Percentiles rank a stretch among this genome's conserved stretches.
phyloP scores from a whole-genome alignment of 2,329 filamentous ascomycete genomes.

The Monilinia aucupariae region DNA sequence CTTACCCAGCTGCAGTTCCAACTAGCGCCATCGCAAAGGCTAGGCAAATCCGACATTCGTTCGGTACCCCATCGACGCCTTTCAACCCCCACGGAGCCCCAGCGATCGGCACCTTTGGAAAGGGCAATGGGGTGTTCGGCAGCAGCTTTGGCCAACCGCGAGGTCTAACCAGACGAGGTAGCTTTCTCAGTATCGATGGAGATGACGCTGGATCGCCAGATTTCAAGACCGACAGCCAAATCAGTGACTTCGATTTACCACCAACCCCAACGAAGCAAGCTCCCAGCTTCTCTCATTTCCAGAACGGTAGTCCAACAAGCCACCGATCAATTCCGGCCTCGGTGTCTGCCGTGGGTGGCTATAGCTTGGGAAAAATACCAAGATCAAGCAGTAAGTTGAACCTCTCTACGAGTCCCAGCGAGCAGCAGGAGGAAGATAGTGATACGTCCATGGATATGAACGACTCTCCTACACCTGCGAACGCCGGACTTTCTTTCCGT shows the following conservation, averaged over 20 bases:
- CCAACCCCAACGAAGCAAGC: constrained; percentile 85
- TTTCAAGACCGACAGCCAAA: constrained; percentile 53
- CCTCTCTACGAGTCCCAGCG: constrained; percentile 30
- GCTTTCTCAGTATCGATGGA: constrained; percentile 74
- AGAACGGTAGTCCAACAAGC: constrained; percentile 32
- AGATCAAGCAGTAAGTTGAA: constrained; percentile 37
- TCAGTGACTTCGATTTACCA: constrained; percentile 69
- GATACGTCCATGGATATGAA: constrained; percentile 32
- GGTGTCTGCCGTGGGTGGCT: constrained; percentile 28
- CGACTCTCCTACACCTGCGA: constrained; percentile 35
- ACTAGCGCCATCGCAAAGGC: constrained; percentile 57
- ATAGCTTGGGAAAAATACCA: constrained; percentile 27
- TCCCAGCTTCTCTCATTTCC: constrained; percentile 33
- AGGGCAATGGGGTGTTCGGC: constrained; percentile 57
- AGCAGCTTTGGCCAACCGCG: constrained; percentile 42
- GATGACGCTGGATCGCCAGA: constrained; percentile 51
- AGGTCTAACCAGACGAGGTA: constrained; percentile 47
- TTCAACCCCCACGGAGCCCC: constrained; percentile 57
- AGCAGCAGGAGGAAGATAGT: constrained; percentile 29
- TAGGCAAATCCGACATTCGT: constrained; percentile 63
- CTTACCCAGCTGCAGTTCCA: constrained; percentile 52
- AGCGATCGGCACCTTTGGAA: constrained; percentile 43
- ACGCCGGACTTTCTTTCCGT: constrained; percentile 35
- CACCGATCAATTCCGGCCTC: constrained; percentile 29
- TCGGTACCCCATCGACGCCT: constrained; percentile 75